Conservation (phyloP, 768 basidiomycete genomes). For the Kwoniella europaea region DNA sequence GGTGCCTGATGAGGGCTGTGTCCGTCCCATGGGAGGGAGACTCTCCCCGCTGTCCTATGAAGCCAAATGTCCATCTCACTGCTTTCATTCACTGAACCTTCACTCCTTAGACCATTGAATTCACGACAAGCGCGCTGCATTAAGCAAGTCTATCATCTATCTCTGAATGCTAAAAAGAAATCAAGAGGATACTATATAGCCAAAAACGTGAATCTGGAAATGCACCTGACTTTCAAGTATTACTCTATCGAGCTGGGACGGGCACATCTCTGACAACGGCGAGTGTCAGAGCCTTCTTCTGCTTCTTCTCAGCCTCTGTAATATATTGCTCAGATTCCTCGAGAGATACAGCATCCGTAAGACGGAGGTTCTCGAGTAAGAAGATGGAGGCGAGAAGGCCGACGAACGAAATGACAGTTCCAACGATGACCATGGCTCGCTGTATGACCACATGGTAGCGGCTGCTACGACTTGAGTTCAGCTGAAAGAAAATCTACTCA, state of each 20-base stretch:
- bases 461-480: neutral
- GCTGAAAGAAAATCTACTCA: neutral
- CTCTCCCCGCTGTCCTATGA: too few species aligned
- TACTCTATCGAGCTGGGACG: neutral
- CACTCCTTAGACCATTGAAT: too few species aligned
- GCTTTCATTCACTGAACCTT: too few species aligned
- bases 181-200: too few species aligned
- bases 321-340: slow-evolving; percentile 32
- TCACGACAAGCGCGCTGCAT: too few species aligned
- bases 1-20: too few species aligned
- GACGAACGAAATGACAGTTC: slow-evolving; percentile 28
- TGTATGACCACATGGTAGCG: neutral
- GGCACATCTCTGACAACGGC: slow-evolving; percentile 7
- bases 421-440: slow-evolving; percentile 45
- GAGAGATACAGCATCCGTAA: slow-evolving; percentile 40
- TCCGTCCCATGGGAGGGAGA: too few species aligned
- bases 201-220: too few species aligned
- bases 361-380: slow-evolving; percentile 35
- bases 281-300: slow-evolving; percentile 13
- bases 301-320: slow-evolving; percentile 19
- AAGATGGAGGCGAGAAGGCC: slow-evolving; percentile 33
- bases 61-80: too few species aligned
- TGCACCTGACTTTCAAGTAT: too few species aligned
- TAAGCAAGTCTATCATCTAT: too few species aligned
- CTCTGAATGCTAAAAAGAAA: too few species aligned